Conservation (phyloP, 2,329 filamentous ascomycete genomes). For the Chaetomium sp. region DNA sequence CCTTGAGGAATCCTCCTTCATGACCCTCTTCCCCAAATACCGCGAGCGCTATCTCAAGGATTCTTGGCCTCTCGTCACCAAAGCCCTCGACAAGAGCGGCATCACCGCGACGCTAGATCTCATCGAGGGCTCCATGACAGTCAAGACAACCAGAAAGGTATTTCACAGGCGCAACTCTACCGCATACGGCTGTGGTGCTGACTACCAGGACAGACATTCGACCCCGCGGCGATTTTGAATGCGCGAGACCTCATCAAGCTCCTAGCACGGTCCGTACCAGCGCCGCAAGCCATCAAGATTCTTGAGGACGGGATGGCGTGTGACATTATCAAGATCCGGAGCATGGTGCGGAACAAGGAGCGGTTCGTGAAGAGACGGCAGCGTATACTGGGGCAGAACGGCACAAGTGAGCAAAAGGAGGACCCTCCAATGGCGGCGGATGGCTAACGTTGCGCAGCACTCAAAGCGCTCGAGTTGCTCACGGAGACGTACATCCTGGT, state of each 20-base stretch:
- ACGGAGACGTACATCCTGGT: constrained; percentile 93
- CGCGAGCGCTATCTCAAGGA: constrained; percentile 91
- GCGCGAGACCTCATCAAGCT: constrained; percentile 93
- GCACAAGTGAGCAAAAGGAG: constrained; percentile 61
- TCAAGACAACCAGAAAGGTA: constrained; percentile 89
- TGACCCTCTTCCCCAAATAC: constrained; percentile 90
- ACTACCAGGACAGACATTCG: constrained; percentile 62
- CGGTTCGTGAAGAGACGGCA: constrained; percentile 94
- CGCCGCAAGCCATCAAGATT: constrained; percentile 91
- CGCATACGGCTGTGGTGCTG: constrained; percentile 38
- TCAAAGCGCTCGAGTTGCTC: constrained; percentile 91
- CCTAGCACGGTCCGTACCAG: constrained; percentile 85
- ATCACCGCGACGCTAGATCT: constrained; percentile 92
- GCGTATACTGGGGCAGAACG: constrained; percentile 86
- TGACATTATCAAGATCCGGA: constrained; percentile 95
- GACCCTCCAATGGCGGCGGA: neutral
- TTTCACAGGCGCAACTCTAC: neutral
- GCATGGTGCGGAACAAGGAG: constrained; percentile 88
- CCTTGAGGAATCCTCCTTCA: constrained; percentile 89
- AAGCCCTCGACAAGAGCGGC: constrained; percentile 80
- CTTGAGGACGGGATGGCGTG: constrained; percentile 88
- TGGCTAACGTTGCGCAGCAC: constrained; percentile 35
- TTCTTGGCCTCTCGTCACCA: constrained; percentile 89
- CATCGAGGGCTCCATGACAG: constrained; percentile 94
- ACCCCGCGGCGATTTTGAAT: constrained; percentile 90